Evolutionary conservation across 345 rosid species (phyloP).

Genomic region (Cardamine resedifolia): DNA sequence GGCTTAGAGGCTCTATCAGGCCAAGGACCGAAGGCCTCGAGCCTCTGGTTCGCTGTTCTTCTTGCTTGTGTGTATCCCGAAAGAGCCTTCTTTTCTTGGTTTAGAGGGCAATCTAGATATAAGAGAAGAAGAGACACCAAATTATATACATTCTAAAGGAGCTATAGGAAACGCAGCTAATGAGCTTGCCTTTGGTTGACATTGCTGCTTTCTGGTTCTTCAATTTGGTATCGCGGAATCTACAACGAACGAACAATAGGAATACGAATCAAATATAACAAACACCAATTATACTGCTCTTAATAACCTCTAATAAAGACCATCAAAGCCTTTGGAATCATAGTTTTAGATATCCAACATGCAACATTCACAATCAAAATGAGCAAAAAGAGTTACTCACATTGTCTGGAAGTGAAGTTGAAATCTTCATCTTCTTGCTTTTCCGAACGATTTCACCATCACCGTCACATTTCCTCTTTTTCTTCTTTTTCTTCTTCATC

Average conservation of each 20-base stretch:
- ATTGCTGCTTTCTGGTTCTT: constrained; percentile 40
- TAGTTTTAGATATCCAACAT: no score
- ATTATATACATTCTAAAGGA: no score
- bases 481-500: constrained; percentile 22
- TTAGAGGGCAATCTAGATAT: constrained; percentile 48
- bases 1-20: neutral
- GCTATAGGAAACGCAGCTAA: neutral
- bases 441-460: constrained; percentile 36
- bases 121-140: constrained; percentile 26
- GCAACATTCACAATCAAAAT: neutral
- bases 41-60: constrained; percentile 24
- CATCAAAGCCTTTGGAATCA: no score
- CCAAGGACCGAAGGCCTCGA: neutral
- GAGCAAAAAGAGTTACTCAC: neutral
- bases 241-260: no score
- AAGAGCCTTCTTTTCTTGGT: constrained; percentile 44
- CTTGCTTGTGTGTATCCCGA: constrained; percentile 45
- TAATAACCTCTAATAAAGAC: neutral
- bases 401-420: constrained; percentile 17
- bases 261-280: no score
- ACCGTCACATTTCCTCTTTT: constrained; percentile 48
- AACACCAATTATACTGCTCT: neutral
- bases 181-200: constrained; percentile 49
- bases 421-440: constrained; percentile 54
- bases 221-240: constrained; percentile 29